Evolutionary conservation across 768 basidiomycete species (phyloP), one percentile per base, ranked within the genome.

Genomic region (Asterophora lycoperdoides): DNA sequence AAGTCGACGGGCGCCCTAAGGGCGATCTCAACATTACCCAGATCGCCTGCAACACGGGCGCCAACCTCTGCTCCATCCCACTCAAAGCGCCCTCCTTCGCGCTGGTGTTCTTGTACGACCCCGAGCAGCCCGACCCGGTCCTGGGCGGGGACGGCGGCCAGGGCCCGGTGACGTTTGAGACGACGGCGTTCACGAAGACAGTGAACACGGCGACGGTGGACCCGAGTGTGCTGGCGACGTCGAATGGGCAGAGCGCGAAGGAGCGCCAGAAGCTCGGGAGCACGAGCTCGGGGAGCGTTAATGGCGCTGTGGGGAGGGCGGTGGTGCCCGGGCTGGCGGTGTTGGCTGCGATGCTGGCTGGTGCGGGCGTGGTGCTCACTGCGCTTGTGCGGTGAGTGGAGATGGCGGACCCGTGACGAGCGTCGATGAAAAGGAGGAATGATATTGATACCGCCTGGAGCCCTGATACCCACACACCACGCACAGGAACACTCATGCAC

Each of bases 21-120:
- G 86, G 86, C 39, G 57, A 62, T 0, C 69, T 80, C 38, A 60
- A 74, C 46, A 73, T 89, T 8, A 68, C 77, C 48, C 83, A 77
- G 0, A 73, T 91, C 30, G 55, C 64, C 11, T 93, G 90, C 57
- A 73, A 85, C 59, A 65, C 69, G 30, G 61, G 63, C 5, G 67
- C 68, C 46, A 77, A 78, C 56, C 68, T 69, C 0, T 91, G 89
- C 63, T 55, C 64, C 18, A 70, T 91, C 41, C 72, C 72, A 7
- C 78, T 91, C 39, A 76, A 78, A 29, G 84, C 86, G 0, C 89
- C 90, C 0, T 79, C 79, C 32, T 82, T 85, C 52, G 87, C 87
- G 1, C 72, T 92, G 38, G 84, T 92, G 50, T 89, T 88, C 71
- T 68, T 91, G 26, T 76, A 72, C 2, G 65, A 72, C 43, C 53